Base-by-base conservation (phyloP, 2,329 filamentous ascomycete species). In the Curvularia spicifera region DNA sequence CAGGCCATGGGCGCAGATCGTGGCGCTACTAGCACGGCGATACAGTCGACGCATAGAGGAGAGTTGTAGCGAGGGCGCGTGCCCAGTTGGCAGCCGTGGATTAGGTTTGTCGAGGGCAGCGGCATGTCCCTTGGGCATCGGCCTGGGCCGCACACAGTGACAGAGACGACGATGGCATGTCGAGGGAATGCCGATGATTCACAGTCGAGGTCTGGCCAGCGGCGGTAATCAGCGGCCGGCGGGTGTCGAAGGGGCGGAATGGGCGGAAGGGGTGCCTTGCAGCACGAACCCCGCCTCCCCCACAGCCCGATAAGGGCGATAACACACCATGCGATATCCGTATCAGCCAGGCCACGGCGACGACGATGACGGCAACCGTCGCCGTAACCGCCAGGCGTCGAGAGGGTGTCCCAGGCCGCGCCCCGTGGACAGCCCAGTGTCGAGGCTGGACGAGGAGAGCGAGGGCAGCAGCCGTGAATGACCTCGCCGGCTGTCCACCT, bases 401-500 rank as follows among this genome's bases (percentile, higher is more conserved):
- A 7, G 69, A 71, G 64, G 70, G 69, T 73, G 71, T 71, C 67
- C 60, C 44, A 20, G 22, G 37, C 31, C 15, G 18, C 40, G 67
- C 58, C 71, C 65, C 70, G 71, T 74, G 70, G 72, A 66, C 66
- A 67, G 64, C 63, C 35, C 44, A 26, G 55, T 45, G 50, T 42
- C 22, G 43, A 28, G 49, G 42, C 44, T 37, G 55, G 39, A 44
- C 48, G 54, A 29, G 51, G 42, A 8, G 5, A 28, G 26, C 26
- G 26, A 18, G 18, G 26, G 26, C 28, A 31, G 51, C 52, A 22
- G 51, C 57, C 50, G 56, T 61, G 57, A 56, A 55, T 56, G 59
- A 59, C 63, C 60, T 64, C 45, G 58, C 42, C 53, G 52, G 29
- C 61, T 71, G 68, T 57, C 66, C 67, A 69, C 60, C 68, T 70